A percentile compares a stretch with the other conserved stretches of the same genome.
These are phyloP conservation scores for Globisporangium abappressorium DNA, from an alignment of 352 stramenopile genomes.

Conservation along the genomic window DNA sequence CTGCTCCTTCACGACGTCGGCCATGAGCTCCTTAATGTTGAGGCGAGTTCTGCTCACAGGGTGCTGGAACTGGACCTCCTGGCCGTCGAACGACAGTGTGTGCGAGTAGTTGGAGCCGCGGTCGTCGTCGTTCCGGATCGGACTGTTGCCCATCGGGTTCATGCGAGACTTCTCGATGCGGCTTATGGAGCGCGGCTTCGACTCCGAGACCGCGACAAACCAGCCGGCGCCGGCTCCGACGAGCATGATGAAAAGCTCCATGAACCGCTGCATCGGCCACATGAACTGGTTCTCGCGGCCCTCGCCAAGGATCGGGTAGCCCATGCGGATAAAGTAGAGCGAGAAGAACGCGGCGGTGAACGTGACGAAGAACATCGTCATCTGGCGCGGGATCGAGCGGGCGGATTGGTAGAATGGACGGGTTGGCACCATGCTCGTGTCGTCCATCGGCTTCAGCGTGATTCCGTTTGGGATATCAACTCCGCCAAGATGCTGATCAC, in stretches of 20 bases:
- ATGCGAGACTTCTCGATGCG: constrained; percentile 72
- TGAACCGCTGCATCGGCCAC: constrained; percentile 80
- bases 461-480: constrained; percentile 76
- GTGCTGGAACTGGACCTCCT: constrained; percentile 77
- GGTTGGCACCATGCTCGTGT: constrained; percentile 75
- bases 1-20: constrained; percentile 80
- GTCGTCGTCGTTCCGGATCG: constrained; percentile 38
- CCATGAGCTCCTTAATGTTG: constrained; percentile 77
- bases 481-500: constrained; percentile 72
- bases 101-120: constrained; percentile 63
- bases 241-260: constrained; percentile 77
- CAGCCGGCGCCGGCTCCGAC: constrained; percentile 51
- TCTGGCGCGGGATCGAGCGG: constrained; percentile 61
- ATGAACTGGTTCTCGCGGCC: constrained; percentile 66
- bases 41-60: constrained; percentile 61
- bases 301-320: constrained; percentile 67
- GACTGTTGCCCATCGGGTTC: constrained; percentile 38
- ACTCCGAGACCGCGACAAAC: constrained; percentile 60
- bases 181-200: constrained; percentile 71
- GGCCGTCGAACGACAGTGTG: constrained; percentile 74
- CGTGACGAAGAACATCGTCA: constrained; percentile 78
- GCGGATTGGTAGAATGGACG: constrained; percentile 75
- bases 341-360: constrained; percentile 71
- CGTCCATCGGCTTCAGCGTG: constrained; percentile 76
- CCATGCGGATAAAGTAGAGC: constrained; percentile 68